These are phyloP conservation scores for Quillaja saponaria DNA, from an alignment of 306 rosid species.

Conservation along the genomic window DNA sequence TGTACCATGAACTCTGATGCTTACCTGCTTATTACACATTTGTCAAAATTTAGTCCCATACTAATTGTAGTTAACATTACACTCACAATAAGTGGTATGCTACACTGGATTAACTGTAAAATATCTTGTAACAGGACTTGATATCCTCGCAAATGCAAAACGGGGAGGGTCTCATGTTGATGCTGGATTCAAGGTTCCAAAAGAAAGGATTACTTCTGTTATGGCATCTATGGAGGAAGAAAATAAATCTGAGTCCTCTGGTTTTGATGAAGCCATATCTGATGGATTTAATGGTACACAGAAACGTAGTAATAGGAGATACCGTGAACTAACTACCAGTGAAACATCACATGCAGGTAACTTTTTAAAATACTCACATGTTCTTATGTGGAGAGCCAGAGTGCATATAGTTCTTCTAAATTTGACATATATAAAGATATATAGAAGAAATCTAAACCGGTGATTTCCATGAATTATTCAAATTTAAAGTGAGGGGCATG, in stretches of 20 bases:
- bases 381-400: too few species aligned
- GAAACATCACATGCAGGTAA: constrained; percentile 52
- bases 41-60: neutral
- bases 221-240: constrained; percentile 74
- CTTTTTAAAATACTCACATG: neutral
- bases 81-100: neutral
- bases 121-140: constrained; percentile 63
- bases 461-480: neutral
- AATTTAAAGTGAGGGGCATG: neutral
- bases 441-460: neutral
- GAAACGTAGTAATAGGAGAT: constrained; percentile 48
- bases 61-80: neutral
- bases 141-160: constrained; percentile 75
- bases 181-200: constrained; percentile 73
- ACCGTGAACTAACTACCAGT: constrained; percentile 56
- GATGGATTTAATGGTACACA: constrained; percentile 21
- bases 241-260: constrained; percentile 46
- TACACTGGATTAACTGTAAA: neutral
- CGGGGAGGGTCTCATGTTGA: constrained; percentile 59
- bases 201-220: constrained; percentile 59
- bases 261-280: constrained; percentile 45
- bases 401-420: neutral
- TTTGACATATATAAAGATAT: neutral
- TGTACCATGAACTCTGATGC: neutral
- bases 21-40: neutral